A percentile compares a stretch with the other conserved stretches of the same genome.
Evolutionary conservation across 148 eudicot species (phyloP).

Genomic region (Chenopodium suecicum): DNA sequence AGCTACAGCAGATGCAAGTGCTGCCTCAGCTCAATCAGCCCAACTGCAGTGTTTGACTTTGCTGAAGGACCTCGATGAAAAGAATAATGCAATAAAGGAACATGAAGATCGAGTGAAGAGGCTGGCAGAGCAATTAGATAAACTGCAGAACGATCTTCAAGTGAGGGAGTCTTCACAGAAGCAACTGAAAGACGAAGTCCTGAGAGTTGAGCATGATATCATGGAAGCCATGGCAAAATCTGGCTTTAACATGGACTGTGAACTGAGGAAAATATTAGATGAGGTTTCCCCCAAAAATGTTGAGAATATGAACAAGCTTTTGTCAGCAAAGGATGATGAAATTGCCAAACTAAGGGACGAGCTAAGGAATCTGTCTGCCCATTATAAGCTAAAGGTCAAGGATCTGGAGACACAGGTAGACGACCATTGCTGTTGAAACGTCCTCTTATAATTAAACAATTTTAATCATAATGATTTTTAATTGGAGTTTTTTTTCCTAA

Average conservation of each 20-base stretch:
- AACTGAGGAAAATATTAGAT: slow-evolving; percentile 65
- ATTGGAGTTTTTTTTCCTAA: not conserved
- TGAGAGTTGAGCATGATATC: slow-evolving; percentile 81
- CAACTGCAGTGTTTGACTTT: slow-evolving; percentile 70
- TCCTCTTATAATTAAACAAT: not conserved
- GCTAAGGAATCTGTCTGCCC: slow-evolving; percentile 69
- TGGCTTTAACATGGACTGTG: slow-evolving; percentile 64
- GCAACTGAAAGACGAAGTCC: slow-evolving; percentile 84
- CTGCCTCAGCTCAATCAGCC: slow-evolving; percentile 83
- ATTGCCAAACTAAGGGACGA: slow-evolving; percentile 73
- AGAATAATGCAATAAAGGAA: slow-evolving; percentile 65
- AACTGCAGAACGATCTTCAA: slow-evolving; percentile 75
- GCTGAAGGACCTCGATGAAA: slow-evolving; percentile 63
- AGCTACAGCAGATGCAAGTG: slow-evolving; percentile 81
- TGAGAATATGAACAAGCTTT: slow-evolving; percentile 70
- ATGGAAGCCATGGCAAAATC: slow-evolving; percentile 72
- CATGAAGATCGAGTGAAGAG: slow-evolving; percentile 73
- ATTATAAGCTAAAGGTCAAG: slow-evolving; percentile 83
- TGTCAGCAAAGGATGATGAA: slow-evolving; percentile 73
- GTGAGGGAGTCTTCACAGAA: slow-evolving; percentile 78
- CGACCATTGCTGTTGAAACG: not conserved
- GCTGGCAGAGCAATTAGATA: slow-evolving; percentile 75
- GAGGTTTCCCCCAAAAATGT: slow-evolving; percentile 77
- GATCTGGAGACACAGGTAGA: slow-evolving; percentile 85
- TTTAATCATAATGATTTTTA: not conserved